Evolutionary conservation across 164 flowering plant genomes (phyloP), one percentile per base, ranked within the genome.

Genomic region (Kalanchoe fedtschenkoi): DNA sequence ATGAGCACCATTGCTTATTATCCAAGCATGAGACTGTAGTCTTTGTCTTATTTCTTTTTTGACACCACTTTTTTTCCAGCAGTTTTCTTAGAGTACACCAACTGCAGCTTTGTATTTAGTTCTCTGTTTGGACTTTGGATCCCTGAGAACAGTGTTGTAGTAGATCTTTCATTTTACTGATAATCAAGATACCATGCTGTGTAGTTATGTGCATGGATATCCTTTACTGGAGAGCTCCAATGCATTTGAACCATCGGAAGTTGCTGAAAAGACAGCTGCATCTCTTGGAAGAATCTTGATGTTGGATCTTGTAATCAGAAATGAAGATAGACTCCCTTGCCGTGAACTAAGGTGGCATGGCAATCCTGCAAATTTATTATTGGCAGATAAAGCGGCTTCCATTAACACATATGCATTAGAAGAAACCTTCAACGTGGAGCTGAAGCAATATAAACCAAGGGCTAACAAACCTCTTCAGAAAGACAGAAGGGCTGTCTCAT

Each of bases 241-340:
- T 68, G 86, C 90, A 53, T 95, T 91, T 68, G 84, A 80, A 30
- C 70, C 84, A 29, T 68, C 59, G 62, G 91, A 82, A 71, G 77
- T 77, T 64, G 87, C 96, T 32, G 86, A 83, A 71, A 87, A 64
- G 77, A 82, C 85, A 28, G 91, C 91, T 19, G 75, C 85, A 54
- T 84, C 90, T 34, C 88, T 95, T 62, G 96, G 97, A 41, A 82
- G 97, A 76, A 74, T 91, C 60, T 78, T 95, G 75, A 61, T 95
- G 91, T 69, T 95, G 79, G 99, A 95, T 77, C 96, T 95, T 75
- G 85, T 91, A 60, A 88, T 95, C 58, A 83, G 99, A 75, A 95
- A 95, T 72, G 99, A 95, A 81, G 99, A 95, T 71, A 83, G 99
- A 66, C 87, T 95, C 46, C 96, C 97, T 62, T 95, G 96, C 71